Base-by-base conservation (phyloP, 2,329 filamentous ascomycete species). In the Penicillium expansum region DNA sequence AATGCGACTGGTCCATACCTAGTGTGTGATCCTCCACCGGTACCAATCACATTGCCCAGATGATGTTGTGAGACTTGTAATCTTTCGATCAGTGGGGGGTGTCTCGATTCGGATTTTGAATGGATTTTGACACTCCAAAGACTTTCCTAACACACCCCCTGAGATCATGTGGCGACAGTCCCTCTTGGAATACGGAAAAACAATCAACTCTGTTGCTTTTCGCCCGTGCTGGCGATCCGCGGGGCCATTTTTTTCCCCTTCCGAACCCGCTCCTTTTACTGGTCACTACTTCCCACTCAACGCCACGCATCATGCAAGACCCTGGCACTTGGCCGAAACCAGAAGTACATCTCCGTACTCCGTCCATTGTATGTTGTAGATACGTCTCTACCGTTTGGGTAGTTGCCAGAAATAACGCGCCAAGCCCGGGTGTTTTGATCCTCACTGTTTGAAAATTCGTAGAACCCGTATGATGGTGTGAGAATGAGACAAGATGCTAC, bases 1-100 rank as follows among this genome's bases (percentile, higher is more conserved):
- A 56, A 45, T 39, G 54, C 35, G 20, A 56, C 54, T 56, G 54
- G 54, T 47, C 54, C 33, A 11, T 56, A 51, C 16, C 24, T 45
- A 9, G 3, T 32, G 22, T 29, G 13, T 38, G 48, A 22, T 13
- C 41, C 54, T 39, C 54, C 42, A 33, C 49, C 16, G 20, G 6
- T 10, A 24, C 54, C 54, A 56, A 56, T 56, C 48, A 56, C 16
- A 56, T 45, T 38, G 4, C n/a, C 11, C 14, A 29, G 6, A 27
- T n/a, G 13, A 41, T 45, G 22, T 27, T 52, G 4, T 24, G 27
- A 41, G 35, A 14, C 37, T 42, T 56, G 22, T 29, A 38, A 29
- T 29, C 27, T 29, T 29, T 29, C 27, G 27, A 29, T 8, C 27
- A 29, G 27, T 29, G 27, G 27, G 27, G 27, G 6, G 27, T 6